Base-by-base conservation (phyloP, 1,284 basidiomycete genomes). In the Cutaneotrichosporon sp. region DNA sequence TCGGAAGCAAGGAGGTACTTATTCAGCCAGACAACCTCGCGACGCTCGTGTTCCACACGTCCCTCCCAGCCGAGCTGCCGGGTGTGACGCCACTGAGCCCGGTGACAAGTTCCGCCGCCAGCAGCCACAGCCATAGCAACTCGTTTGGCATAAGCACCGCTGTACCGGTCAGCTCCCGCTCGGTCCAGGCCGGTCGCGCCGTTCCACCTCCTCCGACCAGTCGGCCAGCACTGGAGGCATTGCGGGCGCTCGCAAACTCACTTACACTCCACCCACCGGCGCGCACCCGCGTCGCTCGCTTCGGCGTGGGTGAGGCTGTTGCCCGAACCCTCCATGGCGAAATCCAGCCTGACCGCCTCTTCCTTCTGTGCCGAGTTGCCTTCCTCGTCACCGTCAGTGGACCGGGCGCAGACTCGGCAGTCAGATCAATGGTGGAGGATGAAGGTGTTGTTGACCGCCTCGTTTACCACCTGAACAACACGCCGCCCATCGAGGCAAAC, bases 1-100 rank as follows among this genome's bases (percentile, higher is more conserved):
- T 86, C 6, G 90, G 89, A 14, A 91, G 91, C 10, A 58, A 57
- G 26, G 80, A 83, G 61, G 81, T 87, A 51, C 83, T 94, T 30
- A 84, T 86, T 11, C 82, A 70, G 10, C 31, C 61, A 14, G 42
- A 61, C 2, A 57, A 70, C 46, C 63, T 78, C 46, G 22, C 63
- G 0, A 77, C 68, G 5, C 56, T 80, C 46, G 53, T 73, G 13
- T 67, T 70, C 58, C 78, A 80, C 62, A 70, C 76, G 0, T 56
- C 66, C 1, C 68, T 78, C 26, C 72, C 73, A 26, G 60, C 70
- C 21, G 34, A 61, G 16, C 2, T 53, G 51, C 52, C 53, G 9
- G 10, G 38, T 5, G 26, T 42, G n/a, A 36, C 30, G 4, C 34
- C 32, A 8, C 14, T 14, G 6, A 56, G 53, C 36, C 36, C 55